Evolutionary conservation across 108 stramenopile genomes (phyloP).

Genomic region (Aurantiochytrium sp.): DNA sequence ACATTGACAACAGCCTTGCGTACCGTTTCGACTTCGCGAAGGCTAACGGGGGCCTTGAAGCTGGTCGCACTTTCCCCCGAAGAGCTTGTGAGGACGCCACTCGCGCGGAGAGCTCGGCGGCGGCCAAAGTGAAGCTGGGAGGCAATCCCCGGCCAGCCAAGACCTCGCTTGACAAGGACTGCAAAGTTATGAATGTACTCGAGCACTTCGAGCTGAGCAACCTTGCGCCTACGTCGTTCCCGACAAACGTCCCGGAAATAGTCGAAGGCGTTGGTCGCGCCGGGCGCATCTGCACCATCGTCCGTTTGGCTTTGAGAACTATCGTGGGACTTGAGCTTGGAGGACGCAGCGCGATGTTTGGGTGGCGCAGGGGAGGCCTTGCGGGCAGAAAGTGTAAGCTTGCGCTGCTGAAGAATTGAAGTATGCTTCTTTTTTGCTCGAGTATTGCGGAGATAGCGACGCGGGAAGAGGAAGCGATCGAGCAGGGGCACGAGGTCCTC

Average conservation of each 20-base stretch:
- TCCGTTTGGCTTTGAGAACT: too few species aligned
- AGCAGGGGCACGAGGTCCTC: neutral
- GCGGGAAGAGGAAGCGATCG: neutral
- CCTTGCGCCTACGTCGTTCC: neutral
- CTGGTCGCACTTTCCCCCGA: too few species aligned
- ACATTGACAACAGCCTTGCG: neutral
- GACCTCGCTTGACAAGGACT: neutral
- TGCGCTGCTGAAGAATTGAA: neutral
- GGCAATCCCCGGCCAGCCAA: neutral
- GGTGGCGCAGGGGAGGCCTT: neutral
- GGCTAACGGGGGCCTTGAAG: neutral
- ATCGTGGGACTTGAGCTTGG: too few species aligned
- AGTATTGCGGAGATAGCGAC: neutral
- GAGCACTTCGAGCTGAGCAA: neutral
- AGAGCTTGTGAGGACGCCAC: too few species aligned
- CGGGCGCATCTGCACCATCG: too few species aligned
- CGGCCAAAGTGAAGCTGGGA: neutral
- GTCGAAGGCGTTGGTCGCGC: neutral
- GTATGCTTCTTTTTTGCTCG: neutral
- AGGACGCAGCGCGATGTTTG: too few species aligned
- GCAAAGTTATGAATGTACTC: neutral
- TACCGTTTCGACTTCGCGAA: neutral
- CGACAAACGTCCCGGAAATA: neutral
- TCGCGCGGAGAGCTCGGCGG: too few species aligned
- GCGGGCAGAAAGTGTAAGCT: neutral